phyloP scores from a whole-genome alignment of 257 asterid genomes.

The Scutellaria baicalensis region DNA sequence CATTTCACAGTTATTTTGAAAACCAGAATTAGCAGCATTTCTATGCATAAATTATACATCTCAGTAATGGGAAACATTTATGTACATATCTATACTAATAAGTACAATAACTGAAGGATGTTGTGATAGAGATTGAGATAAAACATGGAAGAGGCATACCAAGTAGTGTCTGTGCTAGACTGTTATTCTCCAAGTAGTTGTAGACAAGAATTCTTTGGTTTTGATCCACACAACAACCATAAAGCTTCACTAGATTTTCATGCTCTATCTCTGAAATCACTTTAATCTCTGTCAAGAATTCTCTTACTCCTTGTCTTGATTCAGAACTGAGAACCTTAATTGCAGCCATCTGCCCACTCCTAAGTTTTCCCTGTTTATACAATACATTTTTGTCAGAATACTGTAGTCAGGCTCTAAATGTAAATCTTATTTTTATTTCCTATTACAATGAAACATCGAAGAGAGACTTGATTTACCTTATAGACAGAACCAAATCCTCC shows the following conservation, averaged over 20 bases:
- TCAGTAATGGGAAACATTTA: not conserved
- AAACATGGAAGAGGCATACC: constrained; percentile 37
- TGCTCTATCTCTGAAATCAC: constrained; percentile 81
- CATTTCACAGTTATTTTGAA: not conserved
- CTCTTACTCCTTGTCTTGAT: constrained; percentile 79
- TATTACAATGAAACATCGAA: not conserved
- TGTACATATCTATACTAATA: not conserved
- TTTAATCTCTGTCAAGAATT: constrained; percentile 86
- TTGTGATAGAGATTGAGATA: not conserved
- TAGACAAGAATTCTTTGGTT: constrained; percentile 80
- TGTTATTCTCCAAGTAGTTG: constrained; percentile 87
- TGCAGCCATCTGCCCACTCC: constrained; percentile 76
- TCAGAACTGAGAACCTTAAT: constrained; percentile 78
- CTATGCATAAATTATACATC: not conserved
- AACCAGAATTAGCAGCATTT: not conserved
- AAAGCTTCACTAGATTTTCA: constrained; percentile 78
- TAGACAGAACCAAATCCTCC: constrained; percentile 96
- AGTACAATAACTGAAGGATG: not conserved
- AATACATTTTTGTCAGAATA: constrained; percentile 3
- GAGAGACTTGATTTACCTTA: constrained; percentile 40
- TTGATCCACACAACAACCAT: constrained; percentile 86
- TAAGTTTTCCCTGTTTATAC: constrained; percentile 62
- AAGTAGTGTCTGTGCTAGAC: constrained; percentile 80
- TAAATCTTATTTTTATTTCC: not conserved
- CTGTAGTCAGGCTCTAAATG: constrained; percentile 2